phyloP scores from a whole-genome alignment of 805 yeast species.

The Yamadazyma tumulicola region DNA sequence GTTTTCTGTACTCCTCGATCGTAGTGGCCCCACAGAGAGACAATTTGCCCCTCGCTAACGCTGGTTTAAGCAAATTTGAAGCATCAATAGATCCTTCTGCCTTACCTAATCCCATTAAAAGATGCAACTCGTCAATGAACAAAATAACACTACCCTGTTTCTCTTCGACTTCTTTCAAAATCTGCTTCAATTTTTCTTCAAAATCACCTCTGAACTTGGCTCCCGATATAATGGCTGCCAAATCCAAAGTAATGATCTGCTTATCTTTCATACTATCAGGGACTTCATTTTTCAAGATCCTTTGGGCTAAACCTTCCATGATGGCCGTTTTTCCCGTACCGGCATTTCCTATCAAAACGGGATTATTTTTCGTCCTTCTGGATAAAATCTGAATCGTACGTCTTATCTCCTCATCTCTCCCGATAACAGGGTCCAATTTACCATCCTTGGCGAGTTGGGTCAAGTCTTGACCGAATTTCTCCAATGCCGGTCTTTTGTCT shows the following conservation, averaged over 20 bases:
- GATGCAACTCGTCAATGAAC: slow-evolving; percentile 88
- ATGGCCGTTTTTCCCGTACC: slow-evolving; percentile 98
- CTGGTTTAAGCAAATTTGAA: slow-evolving; percentile 87
- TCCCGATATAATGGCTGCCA: slow-evolving; percentile 88
- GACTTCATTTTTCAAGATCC: slow-evolving; percentile 87
- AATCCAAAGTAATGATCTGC: slow-evolving; percentile 75
- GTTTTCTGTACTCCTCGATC: slow-evolving; percentile 84
- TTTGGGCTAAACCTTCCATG: slow-evolving; percentile 94
- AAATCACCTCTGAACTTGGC: slow-evolving; percentile 96
- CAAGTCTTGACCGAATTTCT: slow-evolving; percentile 79
- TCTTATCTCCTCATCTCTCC: slow-evolving; percentile 92
- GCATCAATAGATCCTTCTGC: slow-evolving; percentile 96
- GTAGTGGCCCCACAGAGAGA: slow-evolving; percentile 98
- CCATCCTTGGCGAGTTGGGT: slow-evolving; percentile 87
- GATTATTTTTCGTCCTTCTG: slow-evolving; percentile 91
- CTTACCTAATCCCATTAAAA: slow-evolving; percentile 86
- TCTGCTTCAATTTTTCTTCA: slow-evolving; percentile 81
- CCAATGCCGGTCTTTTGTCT: slow-evolving; percentile 68
- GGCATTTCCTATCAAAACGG: slow-evolving; percentile 91
- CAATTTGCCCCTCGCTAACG: slow-evolving; percentile 84
- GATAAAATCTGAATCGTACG: slow-evolving; percentile 91
- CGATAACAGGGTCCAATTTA: slow-evolving; percentile 93
- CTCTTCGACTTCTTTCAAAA: slow-evolving; percentile 79
- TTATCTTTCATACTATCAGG: slow-evolving; percentile 92
- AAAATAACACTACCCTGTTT: slow-evolving; percentile 72